Base-by-base conservation (phyloP, 1,139 yeast species). In the Blastobotrys buckinghamii region DNA sequence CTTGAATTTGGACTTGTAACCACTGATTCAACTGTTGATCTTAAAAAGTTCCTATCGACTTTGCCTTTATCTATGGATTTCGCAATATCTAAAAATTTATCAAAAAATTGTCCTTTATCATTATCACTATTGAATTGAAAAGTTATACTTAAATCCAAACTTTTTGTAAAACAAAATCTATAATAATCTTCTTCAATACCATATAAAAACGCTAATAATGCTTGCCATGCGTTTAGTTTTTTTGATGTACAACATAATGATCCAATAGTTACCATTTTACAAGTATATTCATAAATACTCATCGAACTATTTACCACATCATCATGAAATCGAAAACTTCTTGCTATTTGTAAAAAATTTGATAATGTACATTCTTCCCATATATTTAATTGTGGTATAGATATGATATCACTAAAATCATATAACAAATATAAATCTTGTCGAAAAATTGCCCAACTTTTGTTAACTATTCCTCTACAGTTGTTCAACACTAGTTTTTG, bases 161-260 rank as follows among this genome's bases (percentile, higher is more conserved):
- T 30, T 17, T 24, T 20, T 22, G 36, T 29, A 16, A 40, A 12
- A 38, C 16, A 19, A 15, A 33, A 27, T 38, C 44, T 27, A 20
- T 24, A 42, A 42, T 33, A 42, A n/a, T 42, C 44, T 10, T 42
- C 39, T 19, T 32, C 17, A 32, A 42, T 42, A n/a, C 44, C 44
- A 22, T 42, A 24, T 33, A 42, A 24, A 22, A 20, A 34, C 4
- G 32, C 30, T 15, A 24, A 6, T n/a, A 40, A 24, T 24, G 43
- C 30, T 20, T 39, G 42, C 32, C 32, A 39, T 13, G 42, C 32
- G 10, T 22, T 39, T 2, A 39, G 22, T 9, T 16, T 16, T 26
- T 39, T 39, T 10, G 30, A 26, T 22, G 13, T 22, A 20, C 42
- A 39, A 7, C 27, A 24, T 19, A n/a, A 16, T n/a, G 16, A 12